A percentile compares a stretch with the other conserved stretches of the same genome.
phyloP scores from a whole-genome alignment of 1,139 yeast genomes.

The Protomyces lactucae-debilis region DNA sequence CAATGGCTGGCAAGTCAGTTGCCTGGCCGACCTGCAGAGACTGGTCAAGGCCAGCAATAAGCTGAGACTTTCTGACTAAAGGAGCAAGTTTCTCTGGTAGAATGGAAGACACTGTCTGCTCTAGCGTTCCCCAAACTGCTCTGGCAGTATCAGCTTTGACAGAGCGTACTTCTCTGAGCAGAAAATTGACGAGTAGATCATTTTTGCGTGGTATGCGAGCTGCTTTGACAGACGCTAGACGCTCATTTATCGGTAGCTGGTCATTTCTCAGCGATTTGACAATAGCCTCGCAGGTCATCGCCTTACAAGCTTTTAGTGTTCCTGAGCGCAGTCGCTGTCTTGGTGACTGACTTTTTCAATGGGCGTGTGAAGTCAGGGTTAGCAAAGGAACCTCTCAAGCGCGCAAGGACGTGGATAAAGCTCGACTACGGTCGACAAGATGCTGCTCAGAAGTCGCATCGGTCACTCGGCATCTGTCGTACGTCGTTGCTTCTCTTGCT shows the following conservation, averaged over 20 bases:
- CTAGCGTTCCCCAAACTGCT: not conserved
- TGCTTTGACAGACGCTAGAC: not conserved
- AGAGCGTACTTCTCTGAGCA: not conserved
- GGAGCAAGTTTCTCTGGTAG: not conserved
- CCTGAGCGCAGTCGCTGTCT: too few species aligned
- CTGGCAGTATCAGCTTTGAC: not conserved
- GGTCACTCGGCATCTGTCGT: not conserved
- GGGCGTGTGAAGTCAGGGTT: too few species aligned
- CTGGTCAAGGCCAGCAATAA: not conserved
- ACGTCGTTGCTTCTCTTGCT: not conserved
- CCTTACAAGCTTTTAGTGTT: too few species aligned
- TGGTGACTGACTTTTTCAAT: too few species aligned
- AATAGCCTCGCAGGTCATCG: not conserved
- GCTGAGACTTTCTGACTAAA: not conserved
- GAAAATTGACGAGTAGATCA: not conserved
- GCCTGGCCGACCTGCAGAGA: not conserved
- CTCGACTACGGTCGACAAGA: not conserved
- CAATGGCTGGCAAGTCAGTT: not conserved
- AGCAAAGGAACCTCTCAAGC: too few species aligned
- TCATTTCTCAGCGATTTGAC: not conserved
- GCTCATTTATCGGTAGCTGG: not conserved
- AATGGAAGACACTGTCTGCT: not conserved
- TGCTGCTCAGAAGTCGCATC: not conserved
- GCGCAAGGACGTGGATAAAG: not conserved
- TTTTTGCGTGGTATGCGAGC: not conserved